Base-by-base conservation (phyloP, 164 flowering plant species). In the Sedum album region DNA sequence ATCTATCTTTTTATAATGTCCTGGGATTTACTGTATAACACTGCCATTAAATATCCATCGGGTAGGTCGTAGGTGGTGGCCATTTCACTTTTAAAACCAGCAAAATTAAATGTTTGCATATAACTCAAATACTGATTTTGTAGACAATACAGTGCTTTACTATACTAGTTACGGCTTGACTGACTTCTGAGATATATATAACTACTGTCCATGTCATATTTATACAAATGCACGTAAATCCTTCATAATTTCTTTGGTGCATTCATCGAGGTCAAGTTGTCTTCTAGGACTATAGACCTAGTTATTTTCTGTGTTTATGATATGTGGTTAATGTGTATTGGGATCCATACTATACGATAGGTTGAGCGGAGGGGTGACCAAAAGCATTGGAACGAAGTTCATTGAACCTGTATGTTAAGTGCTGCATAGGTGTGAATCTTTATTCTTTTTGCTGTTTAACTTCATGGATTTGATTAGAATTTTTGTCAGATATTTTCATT, bases 291-390 rank as follows among this genome's bases (percentile, higher is more conserved):
- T 51, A 51, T 21, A n/a, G 10, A 51, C 28, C 11, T 2, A 23
- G 31, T 8, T 25, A 6, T 7, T 55, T 33, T 36, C 67, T 60
- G 20, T 70, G 0, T 51, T 6, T 41, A 25, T 23, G 20, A n/a
- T n/a, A n/a, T n/a, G n/a, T n/a, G n/a, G n/a, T n/a, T n/a, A n/a
- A n/a, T 4, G n/a, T 62, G 99, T 92, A 84, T 66, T 94, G 96
- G 97, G 96, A 94, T 84, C 95, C 96, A 75, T 82, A 88, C 73
- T 90, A n/a, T n/a, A 87, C 76, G 85, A 88, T 75, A 82, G 87
- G 76, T 85, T 89, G 76, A 79, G 82, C 61, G 86, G 79, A 48
- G 70, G 69, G 60, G 76, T 70, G 74, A 69, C 76, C 51, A 85
- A 84, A 64, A 81, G 74, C 71, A 80, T 77, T 28, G 88, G 88